phyloP scores from a whole-genome alignment of 2,329 filamentous ascomycete species.

The Pezicula carpinea region DNA sequence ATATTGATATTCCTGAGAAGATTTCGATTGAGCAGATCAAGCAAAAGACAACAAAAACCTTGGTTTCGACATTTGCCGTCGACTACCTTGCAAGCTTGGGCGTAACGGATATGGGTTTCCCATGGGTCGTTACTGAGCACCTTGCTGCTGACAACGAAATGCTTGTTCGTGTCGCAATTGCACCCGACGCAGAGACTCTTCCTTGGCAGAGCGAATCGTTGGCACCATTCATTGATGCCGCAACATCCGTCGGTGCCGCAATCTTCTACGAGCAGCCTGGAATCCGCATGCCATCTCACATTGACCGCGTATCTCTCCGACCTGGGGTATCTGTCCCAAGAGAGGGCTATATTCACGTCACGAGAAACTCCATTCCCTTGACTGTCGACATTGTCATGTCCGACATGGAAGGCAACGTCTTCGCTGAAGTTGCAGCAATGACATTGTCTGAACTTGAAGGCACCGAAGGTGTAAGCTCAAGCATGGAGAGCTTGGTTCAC shows the following conservation, averaged over 20 bases:
- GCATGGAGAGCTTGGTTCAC: conserved; percentile 29
- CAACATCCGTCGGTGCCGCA: conserved; percentile 37
- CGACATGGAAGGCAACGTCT: conserved; percentile 24
- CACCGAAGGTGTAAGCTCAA: conserved; percentile 13
- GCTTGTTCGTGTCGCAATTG: conserved; percentile 35
- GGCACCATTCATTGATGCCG: conserved; percentile 37
- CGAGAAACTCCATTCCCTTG: conserved; percentile 22
- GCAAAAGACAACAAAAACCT: conserved; percentile 23
- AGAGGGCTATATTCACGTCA: conserved; percentile 31
- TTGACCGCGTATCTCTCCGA: conserved; percentile 26
- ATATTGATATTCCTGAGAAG: background rate
- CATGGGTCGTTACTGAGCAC: conserved; percentile 36
- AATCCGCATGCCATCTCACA: conserved; percentile 33
- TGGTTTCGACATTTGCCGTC: conserved; percentile 31
- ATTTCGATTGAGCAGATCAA: conserved; percentile 24
- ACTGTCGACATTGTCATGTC: conserved; percentile 28
- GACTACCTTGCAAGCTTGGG: conserved; percentile 35
- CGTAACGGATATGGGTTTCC: conserved; percentile 36
- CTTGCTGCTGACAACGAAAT: conserved; percentile 34
- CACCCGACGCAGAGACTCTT: conserved; percentile 16
- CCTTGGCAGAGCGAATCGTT: conserved; percentile 30
- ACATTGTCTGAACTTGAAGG: conserved; percentile 37
- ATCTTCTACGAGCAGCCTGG: conserved; percentile 33
- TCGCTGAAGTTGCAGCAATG: conserved; percentile 32
- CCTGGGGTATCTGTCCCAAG: conserved; percentile 25